Conservation (phyloP, 2,329 filamentous ascomycete species). For the Teratosphaeria gauchensis region DNA sequence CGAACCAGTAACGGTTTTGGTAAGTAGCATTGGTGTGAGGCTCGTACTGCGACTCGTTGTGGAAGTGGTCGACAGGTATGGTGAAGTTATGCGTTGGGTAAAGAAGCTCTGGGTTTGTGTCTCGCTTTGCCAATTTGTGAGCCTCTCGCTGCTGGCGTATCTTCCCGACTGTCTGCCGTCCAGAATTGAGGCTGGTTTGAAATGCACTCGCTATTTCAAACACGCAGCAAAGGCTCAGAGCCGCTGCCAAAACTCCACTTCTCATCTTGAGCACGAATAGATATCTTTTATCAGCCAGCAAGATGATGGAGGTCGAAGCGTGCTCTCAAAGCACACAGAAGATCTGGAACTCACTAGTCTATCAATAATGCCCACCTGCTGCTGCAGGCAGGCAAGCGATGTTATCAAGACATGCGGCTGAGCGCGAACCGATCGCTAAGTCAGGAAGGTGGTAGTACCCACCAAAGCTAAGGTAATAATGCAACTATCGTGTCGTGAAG, state of each 20-base stretch:
- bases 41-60: slow-evolving; percentile 67
- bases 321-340: neutral
- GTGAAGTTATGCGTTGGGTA: slow-evolving; percentile 42
- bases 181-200: neutral
- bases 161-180: neutral
- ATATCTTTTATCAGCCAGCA: neutral
- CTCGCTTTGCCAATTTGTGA: neutral
- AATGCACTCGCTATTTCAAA: neutral
- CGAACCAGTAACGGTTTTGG: slow-evolving; percentile 72
- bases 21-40: slow-evolving; percentile 64
- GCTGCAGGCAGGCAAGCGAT: neutral
- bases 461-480: neutral
- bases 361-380: neutral
- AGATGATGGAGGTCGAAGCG: neutral
- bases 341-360: neutral
- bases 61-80: slow-evolving; percentile 66
- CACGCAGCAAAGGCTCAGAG: neutral
- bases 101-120: slow-evolving; percentile 25
- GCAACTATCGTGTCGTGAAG: neutral
- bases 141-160: neutral
- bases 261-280: neutral
- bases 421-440: neutral
- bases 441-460: neutral
- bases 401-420: neutral
- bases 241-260: neutral